A percentile compares a stretch with the other conserved stretches of the same genome.
Evolutionary conservation across 1,284 basidiomycete genomes (phyloP).

Genomic region (Rhodotorula mucilaginosa): DNA sequence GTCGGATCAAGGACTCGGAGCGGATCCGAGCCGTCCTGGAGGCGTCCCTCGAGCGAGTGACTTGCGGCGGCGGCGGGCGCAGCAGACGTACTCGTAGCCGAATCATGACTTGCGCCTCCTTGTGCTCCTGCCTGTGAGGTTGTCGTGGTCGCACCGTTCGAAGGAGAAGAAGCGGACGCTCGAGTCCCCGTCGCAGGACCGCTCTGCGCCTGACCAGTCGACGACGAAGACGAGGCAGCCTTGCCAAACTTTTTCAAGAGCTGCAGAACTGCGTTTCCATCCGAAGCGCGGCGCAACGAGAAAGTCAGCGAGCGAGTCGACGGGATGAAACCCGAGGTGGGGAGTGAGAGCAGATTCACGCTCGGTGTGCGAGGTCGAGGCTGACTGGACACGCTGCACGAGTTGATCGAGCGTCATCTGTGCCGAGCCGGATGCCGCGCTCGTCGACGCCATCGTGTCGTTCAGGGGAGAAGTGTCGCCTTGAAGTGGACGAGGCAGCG

Average conservation of each 20-base stretch:
- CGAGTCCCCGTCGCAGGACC: not conserved
- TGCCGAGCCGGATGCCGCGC: not conserved
- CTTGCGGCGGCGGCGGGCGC: not conserved
- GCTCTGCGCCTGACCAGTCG: not conserved
- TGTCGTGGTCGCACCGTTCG: not conserved
- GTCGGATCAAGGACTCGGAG: constrained; percentile 58
- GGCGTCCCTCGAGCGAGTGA: constrained; percentile 8
- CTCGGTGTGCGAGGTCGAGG: constrained; percentile 12
- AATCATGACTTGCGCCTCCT: not conserved
- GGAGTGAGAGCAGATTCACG: not conserved
- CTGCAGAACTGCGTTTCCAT: constrained; percentile 15
- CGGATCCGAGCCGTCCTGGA: constrained; percentile 54
- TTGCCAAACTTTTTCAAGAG: constrained; percentile 34
- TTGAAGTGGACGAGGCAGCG: too few species aligned
- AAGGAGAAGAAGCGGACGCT: not conserved
- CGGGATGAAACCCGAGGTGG: not conserved
- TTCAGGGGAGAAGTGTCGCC: too few species aligned
- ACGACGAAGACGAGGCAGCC: not conserved
- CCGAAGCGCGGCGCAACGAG: not conserved
- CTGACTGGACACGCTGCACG: constrained; percentile 5
- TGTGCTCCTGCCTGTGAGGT: not conserved
- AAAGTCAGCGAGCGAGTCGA: too few species aligned
- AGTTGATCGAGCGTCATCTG: constrained; percentile 9
- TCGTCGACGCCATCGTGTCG: not conserved
- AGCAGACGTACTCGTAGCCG: not conserved